Percentiles rank a stretch among this genome's conserved stretches.
These are phyloP conservation scores for Boechera stricta DNA, from an alignment of 345 rosid species.

Conservation along the genomic window DNA sequence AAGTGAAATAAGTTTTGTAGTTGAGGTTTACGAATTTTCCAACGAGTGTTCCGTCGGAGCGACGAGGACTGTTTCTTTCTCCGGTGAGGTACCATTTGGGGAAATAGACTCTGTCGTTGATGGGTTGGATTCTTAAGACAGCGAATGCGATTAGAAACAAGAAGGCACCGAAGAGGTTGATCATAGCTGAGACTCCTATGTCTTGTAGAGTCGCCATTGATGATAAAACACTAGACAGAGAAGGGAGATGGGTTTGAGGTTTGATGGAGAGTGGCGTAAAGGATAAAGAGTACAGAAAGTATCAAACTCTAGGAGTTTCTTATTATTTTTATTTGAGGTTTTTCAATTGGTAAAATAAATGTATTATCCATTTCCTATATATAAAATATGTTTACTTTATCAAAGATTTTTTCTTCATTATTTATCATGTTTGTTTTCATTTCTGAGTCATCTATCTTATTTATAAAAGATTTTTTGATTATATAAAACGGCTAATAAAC, in stretches of 20 bases:
- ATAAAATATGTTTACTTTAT: neutral
- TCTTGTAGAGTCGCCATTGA: conserved; percentile 87
- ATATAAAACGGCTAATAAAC: too few relatives aligned
- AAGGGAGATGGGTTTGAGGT: neutral
- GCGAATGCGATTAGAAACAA: conserved; percentile 91
- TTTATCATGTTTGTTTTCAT: neutral
- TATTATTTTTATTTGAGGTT: neutral
- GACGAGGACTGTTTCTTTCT: conserved; percentile 71
- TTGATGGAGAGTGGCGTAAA: conserved; percentile 19
- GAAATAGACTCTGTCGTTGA: conserved; percentile 95
- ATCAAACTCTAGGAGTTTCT: conserved; percentile 25
- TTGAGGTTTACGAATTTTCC: conserved; percentile 87
- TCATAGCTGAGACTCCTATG: conserved; percentile 84
- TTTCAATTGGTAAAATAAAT: neutral
- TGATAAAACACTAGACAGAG: conserved; percentile 1
- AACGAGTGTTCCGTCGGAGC: conserved; percentile 57
- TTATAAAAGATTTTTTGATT: too few relatives aligned
- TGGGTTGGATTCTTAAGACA: conserved; percentile 78
- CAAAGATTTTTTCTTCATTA: neutral
- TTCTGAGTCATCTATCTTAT: too few relatives aligned
- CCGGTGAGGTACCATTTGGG: conserved; percentile 84
- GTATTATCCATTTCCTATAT: neutral
- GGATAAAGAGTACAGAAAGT: conserved; percentile 17
- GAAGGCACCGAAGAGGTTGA: conserved; percentile 75
- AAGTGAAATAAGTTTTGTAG: conserved; percentile 71